These are phyloP conservation scores for Candida gigantensis DNA, from an alignment of 1,139 yeast genomes.

Conservation along the genomic window DNA sequence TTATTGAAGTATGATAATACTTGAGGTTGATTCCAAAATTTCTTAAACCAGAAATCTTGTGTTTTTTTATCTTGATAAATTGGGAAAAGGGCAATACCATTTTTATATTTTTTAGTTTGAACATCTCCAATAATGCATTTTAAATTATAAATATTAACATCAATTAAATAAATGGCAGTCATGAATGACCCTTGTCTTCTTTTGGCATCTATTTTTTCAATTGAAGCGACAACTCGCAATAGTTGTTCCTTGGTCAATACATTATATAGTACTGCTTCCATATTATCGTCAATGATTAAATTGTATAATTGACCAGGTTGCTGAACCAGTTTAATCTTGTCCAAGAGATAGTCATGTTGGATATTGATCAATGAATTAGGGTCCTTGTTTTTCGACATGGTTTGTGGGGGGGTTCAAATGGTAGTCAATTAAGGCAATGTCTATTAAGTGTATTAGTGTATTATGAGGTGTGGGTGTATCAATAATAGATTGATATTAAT, in stretches of 20 bases:
- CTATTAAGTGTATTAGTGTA: no score
- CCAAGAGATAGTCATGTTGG: slow-evolving; percentile 38
- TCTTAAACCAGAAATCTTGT: slow-evolving; percentile 25
- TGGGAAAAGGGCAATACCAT: slow-evolving; percentile 41
- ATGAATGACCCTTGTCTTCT: slow-evolving; percentile 39
- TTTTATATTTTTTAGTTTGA: slow-evolving; percentile 37
- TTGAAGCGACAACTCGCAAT: slow-evolving; percentile 42
- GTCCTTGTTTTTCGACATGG: slow-evolving; percentile 25
- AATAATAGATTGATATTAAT: no score
- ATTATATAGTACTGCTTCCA: slow-evolving; percentile 36
- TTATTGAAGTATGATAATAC: slow-evolving; percentile 34
- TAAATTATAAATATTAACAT: slow-evolving; percentile 38
- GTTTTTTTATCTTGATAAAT: slow-evolving; percentile 29
- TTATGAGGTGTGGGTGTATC: no score
- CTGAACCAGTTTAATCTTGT: slow-evolving; percentile 36
- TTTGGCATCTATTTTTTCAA: slow-evolving; percentile 40
- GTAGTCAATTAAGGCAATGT: no score
- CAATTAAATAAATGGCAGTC: slow-evolving; percentile 45
- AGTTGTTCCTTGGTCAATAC: slow-evolving; percentile 40
- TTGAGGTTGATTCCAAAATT: slow-evolving; percentile 34
- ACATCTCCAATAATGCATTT: slow-evolving; percentile 47
- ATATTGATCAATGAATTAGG: slow-evolving; percentile 36
- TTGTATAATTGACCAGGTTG: slow-evolving; percentile 37
- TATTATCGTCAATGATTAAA: slow-evolving; percentile 39
- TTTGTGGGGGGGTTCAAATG: no score